Conservation (phyloP, 116 monocot genomes). For the Dioscorea cayenensis region DNA sequence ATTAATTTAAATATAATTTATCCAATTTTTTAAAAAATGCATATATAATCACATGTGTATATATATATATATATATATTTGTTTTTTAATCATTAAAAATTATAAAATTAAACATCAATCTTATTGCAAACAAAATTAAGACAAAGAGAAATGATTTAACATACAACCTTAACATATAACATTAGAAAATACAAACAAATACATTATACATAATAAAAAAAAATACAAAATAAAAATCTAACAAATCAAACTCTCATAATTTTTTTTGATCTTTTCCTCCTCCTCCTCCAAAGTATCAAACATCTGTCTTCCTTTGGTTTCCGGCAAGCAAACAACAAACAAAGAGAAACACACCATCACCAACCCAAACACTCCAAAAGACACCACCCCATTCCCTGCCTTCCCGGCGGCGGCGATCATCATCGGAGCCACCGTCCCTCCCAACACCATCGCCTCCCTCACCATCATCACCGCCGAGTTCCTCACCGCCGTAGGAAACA, state of each 20-base stretch:
- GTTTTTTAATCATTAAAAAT: too few relatives aligned
- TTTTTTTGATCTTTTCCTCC: slow-evolving; percentile 31
- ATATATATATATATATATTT: too few relatives aligned
- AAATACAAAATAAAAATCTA: background rate
- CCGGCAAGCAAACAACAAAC: slow-evolving; percentile 47
- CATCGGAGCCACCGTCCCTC: slow-evolving; percentile 45
- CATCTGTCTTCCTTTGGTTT: slow-evolving; percentile 54
- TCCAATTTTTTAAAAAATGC: too few relatives aligned
- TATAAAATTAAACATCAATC: too few relatives aligned
- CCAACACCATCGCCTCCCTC: slow-evolving; percentile 52
- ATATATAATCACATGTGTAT: too few relatives aligned
- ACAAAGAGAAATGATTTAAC: too few relatives aligned
- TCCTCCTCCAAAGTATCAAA: slow-evolving; percentile 86
- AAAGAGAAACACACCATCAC: slow-evolving; percentile 48
- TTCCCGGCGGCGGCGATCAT: slow-evolving; percentile 37
- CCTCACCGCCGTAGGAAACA: slow-evolving; percentile 62
- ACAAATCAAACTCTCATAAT: background rate
- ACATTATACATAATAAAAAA: background rate
- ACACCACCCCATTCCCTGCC: slow-evolving; percentile 22
- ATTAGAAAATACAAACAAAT: background rate
- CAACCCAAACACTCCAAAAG: slow-evolving; percentile 80
- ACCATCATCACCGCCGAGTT: slow-evolving; percentile 63
- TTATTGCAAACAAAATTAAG: too few relatives aligned
- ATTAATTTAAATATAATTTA: too few relatives aligned
- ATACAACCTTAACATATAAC: too few relatives aligned